Percentiles rank a stretch among this genome's conserved stretches.
Conservation (phyloP, 2,329 filamentous ascomycete genomes). For the Beauveria rudraprayagi region DNA sequence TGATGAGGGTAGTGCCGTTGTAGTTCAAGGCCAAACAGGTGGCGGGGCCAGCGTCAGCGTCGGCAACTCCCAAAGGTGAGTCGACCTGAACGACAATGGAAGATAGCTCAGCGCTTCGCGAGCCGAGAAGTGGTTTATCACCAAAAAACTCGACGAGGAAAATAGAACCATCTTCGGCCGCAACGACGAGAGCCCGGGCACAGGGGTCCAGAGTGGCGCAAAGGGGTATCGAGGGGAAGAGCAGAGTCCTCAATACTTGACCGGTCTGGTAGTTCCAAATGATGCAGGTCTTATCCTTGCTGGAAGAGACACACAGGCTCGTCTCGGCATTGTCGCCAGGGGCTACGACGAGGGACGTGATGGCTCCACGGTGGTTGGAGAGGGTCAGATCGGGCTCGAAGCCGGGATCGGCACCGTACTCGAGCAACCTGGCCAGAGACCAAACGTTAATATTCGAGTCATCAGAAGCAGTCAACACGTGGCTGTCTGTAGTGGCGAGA, state of each 20-base stretch:
- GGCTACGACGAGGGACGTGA: slow-evolving; percentile 56
- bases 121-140: slow-evolving; percentile 46
- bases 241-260: slow-evolving; percentile 67
- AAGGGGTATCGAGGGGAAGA: slow-evolving; percentile 66
- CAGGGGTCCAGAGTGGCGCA: slow-evolving; percentile 73
- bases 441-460: slow-evolving; percentile 92
- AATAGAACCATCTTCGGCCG: slow-evolving; percentile 71
- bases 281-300: slow-evolving; percentile 80
- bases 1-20: slow-evolving; percentile 71
- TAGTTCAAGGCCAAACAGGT: slow-evolving; percentile 68
- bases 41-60: slow-evolving; percentile 56
- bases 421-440: slow-evolving; percentile 69
- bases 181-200: slow-evolving; percentile 73
- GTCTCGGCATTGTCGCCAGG: slow-evolving; percentile 60
- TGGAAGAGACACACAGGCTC: slow-evolving; percentile 76
- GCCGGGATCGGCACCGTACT: slow-evolving; percentile 44
- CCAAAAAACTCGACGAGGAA: slow-evolving; percentile 69
- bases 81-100: slow-evolving; percentile 50
- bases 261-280: slow-evolving; percentile 88
- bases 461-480: slow-evolving; percentile 69
- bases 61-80: slow-evolving; percentile 46
- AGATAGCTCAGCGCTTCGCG: slow-evolving; percentile 42
- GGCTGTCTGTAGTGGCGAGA: slow-evolving; percentile 62
- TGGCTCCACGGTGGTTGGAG: slow-evolving; percentile 65
- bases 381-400: slow-evolving; percentile 70